Evolutionary conservation across 2,329 filamentous ascomycete species (phyloP), one percentile per base, ranked within the genome.

Genomic region (Colletotrichum cuscutae): DNA sequence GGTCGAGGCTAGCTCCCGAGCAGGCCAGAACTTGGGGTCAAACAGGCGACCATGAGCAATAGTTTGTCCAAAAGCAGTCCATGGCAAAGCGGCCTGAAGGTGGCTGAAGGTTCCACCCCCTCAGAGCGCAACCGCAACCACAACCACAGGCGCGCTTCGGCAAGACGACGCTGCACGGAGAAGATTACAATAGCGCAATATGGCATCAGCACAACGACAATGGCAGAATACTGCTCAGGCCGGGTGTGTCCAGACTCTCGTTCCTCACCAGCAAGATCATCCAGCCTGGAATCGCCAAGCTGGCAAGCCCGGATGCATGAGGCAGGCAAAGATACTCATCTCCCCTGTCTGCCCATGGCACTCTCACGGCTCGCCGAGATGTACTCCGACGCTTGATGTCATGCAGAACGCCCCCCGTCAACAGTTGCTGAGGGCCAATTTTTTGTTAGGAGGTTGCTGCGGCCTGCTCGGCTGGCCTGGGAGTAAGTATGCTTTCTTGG

Each of bases 271-370:
- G 32, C n/a, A 68, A 42, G 22, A 72, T 46, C 54, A 52, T 62
- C 59, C 59, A 64, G 59, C 32, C 8, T 54, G 53, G 59, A 30
- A 70, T 72, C 65, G 70, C 60, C 70, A 72, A 72, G 70, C 26
- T 72, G 70, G 70, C 59, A 72, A 72, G 65, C 70, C 60, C 60
- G 70, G 70, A 72, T 70, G 70, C 65, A 72, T 54, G 70, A 72
- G 54, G 70, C 35, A 72, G 65, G 70, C 66, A 69, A 64, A 72
- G 65, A 72, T 66, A 72, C 59, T 70, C 65, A 57, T 72, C 54
- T 70, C 66, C 70, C 70, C 70, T 72, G 65, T 49, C 49, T 57
- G 59, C 37, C 46, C 60, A 60, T 70, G 35, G 32, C 57, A 60
- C 32, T 64, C 52, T 30, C 7, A 30, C 30, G 30, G 30, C 30